Evolutionary conservation across 306 rosid genomes (phyloP), one percentile per base, ranked within the genome.

Genomic region (Citrullus colocynthis): DNA sequence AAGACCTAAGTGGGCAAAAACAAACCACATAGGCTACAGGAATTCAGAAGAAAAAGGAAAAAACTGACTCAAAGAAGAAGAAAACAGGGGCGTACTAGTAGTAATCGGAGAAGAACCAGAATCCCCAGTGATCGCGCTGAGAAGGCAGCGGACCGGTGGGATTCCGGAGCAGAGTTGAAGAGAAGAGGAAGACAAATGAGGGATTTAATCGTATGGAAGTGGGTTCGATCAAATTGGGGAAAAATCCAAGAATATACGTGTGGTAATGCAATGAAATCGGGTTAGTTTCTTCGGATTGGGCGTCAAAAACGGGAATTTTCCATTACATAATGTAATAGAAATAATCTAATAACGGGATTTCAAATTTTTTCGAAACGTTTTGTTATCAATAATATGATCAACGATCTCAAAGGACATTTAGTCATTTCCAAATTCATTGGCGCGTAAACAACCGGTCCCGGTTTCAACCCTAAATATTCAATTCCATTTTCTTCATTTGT

Each of bases 141-240:
- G 36, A 15, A 62, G 78, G 71, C 84, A 81, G 88, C 76, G 82
- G 86, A 87, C 84, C 84, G 21, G 65, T 74, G 77, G 61, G 82
- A 76, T 62, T 81, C 61, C 82, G 30, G 72, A 79, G 86, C 81
- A 72, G 81, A 60, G 54, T 49, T 79, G 60, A 42, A 79, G 66
- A 80, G 81, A 32, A 4, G 62, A 30, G 61, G 45, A 48, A 72
- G 42, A 48, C 0, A 1, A 30, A 28, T 9, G 42, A 72, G 41
- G 42, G 42, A 72, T 49, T 48, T 9, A 51, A 16, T 74, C 7
- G 21, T 52, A 74, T 2, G 20, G 15, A 32, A 52, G 6, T 36
- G 45, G 44, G 7, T 1, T 21, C 0, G 21, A 48, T 71, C 7
- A 48, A 30, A 71, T 21, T 21, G 75, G 32, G 39, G 37, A 3